A percentile compares a stretch with the other conserved stretches of the same genome.
Evolutionary conservation across 2,329 filamentous ascomycete genomes (phyloP).

Genomic region (Chlorencoelia australis): DNA sequence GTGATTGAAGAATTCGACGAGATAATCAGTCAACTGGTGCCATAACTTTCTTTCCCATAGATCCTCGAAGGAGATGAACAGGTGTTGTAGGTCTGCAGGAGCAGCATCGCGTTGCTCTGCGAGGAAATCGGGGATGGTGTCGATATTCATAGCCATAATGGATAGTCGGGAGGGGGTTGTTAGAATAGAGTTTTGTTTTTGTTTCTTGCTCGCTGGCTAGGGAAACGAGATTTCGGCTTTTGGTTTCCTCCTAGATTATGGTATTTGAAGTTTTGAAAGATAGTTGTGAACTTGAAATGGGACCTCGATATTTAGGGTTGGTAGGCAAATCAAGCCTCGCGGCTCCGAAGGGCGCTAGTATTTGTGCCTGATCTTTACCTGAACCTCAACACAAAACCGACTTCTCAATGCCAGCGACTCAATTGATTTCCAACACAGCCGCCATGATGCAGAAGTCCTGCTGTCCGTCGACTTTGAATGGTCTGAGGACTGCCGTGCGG

Average conservation of each 20-base stretch:
- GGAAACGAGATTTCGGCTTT: too few species aligned
- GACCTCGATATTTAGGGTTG: too few species aligned
- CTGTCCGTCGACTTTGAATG: constrained; percentile 39
- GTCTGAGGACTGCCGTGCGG: constrained; percentile 47
- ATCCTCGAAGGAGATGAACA: constrained; percentile 88
- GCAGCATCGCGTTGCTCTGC: constrained; percentile 80
- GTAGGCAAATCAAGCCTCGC: too few species aligned
- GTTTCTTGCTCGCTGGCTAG: too few species aligned
- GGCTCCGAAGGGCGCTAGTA: too few species aligned
- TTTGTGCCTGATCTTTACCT: too few species aligned
- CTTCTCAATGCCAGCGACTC: constrained; percentile 9
- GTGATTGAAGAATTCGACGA: constrained; percentile 80
- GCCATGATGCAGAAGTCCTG: constrained; percentile 31
- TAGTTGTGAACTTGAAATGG: too few species aligned
- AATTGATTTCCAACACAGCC: constrained; percentile 18
- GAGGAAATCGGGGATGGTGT: constrained; percentile 86
- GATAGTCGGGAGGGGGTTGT: constrained; percentile 3
- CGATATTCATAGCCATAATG: constrained; percentile 81
- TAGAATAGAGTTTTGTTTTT: too few species aligned
- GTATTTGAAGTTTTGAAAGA: too few species aligned
- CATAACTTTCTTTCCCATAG: constrained; percentile 98
- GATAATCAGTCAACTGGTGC: constrained; percentile 90
- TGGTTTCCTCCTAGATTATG: too few species aligned
- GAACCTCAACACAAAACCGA: too few species aligned
- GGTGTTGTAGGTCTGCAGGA: constrained; percentile 76